phyloP scores from a whole-genome alignment of 169 alveolate genomes.

The Plasmodium coatneyi region DNA sequence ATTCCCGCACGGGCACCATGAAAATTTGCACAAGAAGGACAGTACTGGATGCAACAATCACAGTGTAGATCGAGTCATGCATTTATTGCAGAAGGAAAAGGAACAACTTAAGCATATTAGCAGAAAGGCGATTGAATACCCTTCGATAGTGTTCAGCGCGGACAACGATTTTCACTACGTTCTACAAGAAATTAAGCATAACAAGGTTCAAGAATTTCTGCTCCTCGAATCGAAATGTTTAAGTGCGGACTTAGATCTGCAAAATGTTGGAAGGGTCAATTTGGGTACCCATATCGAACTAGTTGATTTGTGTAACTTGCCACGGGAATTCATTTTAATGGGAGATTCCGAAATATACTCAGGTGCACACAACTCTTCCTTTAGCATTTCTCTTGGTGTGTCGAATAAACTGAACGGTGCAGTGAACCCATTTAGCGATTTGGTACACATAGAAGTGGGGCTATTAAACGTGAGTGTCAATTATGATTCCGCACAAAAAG shows the following conservation, averaged over 20 bases:
- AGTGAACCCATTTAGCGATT: neutral
- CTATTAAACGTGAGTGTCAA: slow-evolving; percentile 8
- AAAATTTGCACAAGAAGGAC: neutral
- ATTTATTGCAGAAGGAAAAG: slow-evolving; percentile 1
- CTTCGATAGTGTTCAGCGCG: slow-evolving; percentile 53
- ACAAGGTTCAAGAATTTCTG: slow-evolving; percentile 27
- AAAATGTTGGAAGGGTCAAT: neutral
- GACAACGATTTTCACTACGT: slow-evolving; percentile 40
- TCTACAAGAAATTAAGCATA: slow-evolving; percentile 55
- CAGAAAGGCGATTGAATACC: neutral
- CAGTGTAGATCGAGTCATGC: slow-evolving; percentile 11
- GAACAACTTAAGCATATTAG: neutral
- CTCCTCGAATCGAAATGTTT: slow-evolving; percentile 11
- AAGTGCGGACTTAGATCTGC: neutral
- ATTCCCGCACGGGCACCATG: neutral
- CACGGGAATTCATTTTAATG: slow-evolving; percentile 3
- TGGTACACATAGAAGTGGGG: slow-evolving; percentile 38
- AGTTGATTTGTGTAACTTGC: slow-evolving; percentile 9
- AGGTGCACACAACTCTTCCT: slow-evolving; percentile 46
- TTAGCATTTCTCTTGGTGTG: slow-evolving; percentile 21
- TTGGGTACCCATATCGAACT: slow-evolving; percentile 64
- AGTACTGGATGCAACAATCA: neutral
- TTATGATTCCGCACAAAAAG: neutral
- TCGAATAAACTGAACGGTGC: neutral
- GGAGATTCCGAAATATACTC: slow-evolving; percentile 51